Conservation (phyloP, 192 early-diverging fungal genomes). For the Entomortierella beljakovae region DNA sequence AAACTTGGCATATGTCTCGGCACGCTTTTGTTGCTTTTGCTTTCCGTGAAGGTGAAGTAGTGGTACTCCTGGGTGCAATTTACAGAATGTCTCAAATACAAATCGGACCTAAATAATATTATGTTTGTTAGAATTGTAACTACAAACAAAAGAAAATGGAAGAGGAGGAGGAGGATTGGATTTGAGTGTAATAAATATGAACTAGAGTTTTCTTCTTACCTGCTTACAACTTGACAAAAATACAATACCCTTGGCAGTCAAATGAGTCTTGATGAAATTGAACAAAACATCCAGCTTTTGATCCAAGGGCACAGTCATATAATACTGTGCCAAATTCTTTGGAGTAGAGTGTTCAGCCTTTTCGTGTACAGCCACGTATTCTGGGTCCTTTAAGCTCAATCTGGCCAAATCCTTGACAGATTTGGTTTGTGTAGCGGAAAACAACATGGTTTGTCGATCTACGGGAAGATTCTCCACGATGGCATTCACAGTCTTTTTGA, state of each 20-base stretch:
- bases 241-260: slow-evolving; percentile 89
- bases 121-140: not conserved
- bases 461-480: slow-evolving; percentile 86
- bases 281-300: slow-evolving; percentile 96
- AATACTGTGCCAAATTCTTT: slow-evolving; percentile 84
- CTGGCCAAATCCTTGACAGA: slow-evolving; percentile 95
- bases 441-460: slow-evolving; percentile 91
- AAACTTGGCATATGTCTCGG: slow-evolving; percentile 95
- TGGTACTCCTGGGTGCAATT: slow-evolving; percentile 92
- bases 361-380: slow-evolving; percentile 97
- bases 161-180: slow-evolving; percentile 1
- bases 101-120: slow-evolving; percentile 71
- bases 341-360: slow-evolving; percentile 82
- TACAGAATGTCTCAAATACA: slow-evolving; percentile 95
- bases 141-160: slow-evolving; percentile 4
- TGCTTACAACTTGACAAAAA: slow-evolving; percentile 98
- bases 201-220: slow-evolving; percentile 41
- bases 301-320: slow-evolving; percentile 83
- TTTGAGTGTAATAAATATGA: not conserved
- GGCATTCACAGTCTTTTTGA: slow-evolving; percentile 84
- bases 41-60: slow-evolving; percentile 95
- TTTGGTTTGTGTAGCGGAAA: slow-evolving; percentile 98
- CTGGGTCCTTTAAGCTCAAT: slow-evolving; percentile 88
- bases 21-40: slow-evolving; percentile 94
- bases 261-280: slow-evolving; percentile 95